Percentiles rank a stretch among this genome's conserved stretches.
Conservation (phyloP, 73 alveolate genomes). For the Paramecium pentaurelia region DNA sequence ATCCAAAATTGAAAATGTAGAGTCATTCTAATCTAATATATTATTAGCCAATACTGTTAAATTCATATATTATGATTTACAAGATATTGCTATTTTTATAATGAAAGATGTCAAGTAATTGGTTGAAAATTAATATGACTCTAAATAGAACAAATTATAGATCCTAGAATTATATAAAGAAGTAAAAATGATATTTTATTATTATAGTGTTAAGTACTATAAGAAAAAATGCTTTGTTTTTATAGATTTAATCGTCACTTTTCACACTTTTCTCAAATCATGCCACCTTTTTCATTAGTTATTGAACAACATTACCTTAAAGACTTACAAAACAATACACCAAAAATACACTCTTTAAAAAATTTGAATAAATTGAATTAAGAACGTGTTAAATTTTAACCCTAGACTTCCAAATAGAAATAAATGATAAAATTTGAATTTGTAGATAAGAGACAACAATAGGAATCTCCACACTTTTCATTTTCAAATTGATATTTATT, state of each 20-base stretch:
- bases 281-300: constrained; percentile 3
- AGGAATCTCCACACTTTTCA: neutral
- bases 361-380: neutral
- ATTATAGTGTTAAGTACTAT: neutral
- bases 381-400: neutral
- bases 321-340: neutral
- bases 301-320: neutral
- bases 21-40: neutral
- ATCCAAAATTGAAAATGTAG: neutral
- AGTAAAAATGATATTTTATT: neutral
- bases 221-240: neutral
- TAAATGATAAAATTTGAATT: neutral
- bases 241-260: neutral
- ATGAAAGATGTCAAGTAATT: neutral
- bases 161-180: neutral
- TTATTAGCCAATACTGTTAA: neutral
- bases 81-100: neutral
- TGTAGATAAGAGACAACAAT: neutral
- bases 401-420: neutral
- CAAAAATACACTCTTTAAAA: neutral
- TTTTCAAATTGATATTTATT: neutral
- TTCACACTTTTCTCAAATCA: neutral
- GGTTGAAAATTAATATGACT: neutral
- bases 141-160: neutral
- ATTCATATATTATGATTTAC: neutral